phyloP scores from a whole-genome alignment of 257 asterid species.

The Solanum bukasovii region DNA sequence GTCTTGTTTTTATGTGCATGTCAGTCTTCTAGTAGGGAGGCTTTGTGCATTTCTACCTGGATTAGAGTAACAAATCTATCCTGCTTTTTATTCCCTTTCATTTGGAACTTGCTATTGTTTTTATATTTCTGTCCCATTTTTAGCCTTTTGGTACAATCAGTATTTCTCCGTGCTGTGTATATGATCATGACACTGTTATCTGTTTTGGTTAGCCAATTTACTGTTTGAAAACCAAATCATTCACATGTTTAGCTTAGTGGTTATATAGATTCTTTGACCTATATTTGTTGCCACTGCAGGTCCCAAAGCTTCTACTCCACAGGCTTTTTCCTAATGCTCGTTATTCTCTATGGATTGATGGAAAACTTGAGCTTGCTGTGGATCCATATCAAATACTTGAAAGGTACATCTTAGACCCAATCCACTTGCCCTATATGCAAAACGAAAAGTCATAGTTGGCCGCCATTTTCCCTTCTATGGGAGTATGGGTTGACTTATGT shows the following conservation, averaged over 20 bases:
- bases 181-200: background rate
- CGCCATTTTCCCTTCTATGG: background rate
- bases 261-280: background rate
- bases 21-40: background rate
- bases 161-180: background rate
- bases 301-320: slow-evolving; percentile 88
- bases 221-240: background rate
- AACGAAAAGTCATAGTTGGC: background rate
- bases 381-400: slow-evolving; percentile 90
- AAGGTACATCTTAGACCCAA: slow-evolving; percentile 35
- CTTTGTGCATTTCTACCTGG: background rate
- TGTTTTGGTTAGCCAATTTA: background rate
- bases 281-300: slow-evolving; percentile 24
- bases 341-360: slow-evolving; percentile 93
- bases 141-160: background rate
- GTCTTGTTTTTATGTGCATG: background rate
- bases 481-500: background rate
- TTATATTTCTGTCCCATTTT: background rate
- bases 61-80: background rate
- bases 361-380: slow-evolving; percentile 86
- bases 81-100: background rate
- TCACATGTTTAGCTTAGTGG: background rate
- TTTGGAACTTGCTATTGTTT: background rate
- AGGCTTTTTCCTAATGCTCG: slow-evolving; percentile 81
- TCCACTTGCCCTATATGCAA: background rate